A percentile compares a stretch with the other conserved stretches of the same genome.
phyloP scores from a whole-genome alignment of 1,139 yeast genomes.

The Debaryomyces nepalensis region DNA sequence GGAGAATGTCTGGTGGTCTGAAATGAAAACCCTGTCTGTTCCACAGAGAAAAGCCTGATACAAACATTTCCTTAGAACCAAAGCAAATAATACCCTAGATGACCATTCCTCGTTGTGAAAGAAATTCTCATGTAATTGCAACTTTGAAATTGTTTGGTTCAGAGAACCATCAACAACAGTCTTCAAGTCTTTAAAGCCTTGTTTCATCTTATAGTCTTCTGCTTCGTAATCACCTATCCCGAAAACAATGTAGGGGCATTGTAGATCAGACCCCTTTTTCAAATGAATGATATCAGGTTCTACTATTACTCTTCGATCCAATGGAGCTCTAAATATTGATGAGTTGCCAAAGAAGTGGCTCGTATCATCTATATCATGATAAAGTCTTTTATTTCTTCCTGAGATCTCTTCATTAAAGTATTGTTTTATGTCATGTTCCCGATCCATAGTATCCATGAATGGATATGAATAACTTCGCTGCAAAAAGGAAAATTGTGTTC shows the following conservation, averaged over 20 bases:
- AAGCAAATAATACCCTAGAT: constrained; percentile 11
- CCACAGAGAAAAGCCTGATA: constrained; percentile 14
- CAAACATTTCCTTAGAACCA: constrained; percentile 12
- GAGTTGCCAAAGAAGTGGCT: constrained; percentile 1
- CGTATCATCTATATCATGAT: constrained; percentile 1
- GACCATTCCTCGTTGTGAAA: too few relatives aligned
- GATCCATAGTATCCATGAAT: constrained; percentile 5
- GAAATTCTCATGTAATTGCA: background rate
- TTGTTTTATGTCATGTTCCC: constrained; percentile 5
- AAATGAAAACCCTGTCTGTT: constrained; percentile 1
- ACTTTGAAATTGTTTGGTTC: background rate
- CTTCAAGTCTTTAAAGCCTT: constrained; percentile 5
- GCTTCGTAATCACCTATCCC: constrained; percentile 9
- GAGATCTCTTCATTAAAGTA: constrained; percentile 7
- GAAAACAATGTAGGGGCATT: constrained; percentile 4
- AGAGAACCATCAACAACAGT: too few relatives aligned
- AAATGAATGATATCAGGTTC: constrained; percentile 10
- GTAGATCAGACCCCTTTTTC: background rate
- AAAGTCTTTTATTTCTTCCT: background rate
- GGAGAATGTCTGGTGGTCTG: background rate
- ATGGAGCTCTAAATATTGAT: constrained; percentile 3
- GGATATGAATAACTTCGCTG: constrained; percentile 1
- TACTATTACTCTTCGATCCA: constrained; percentile 4
- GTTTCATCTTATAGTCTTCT: background rate
- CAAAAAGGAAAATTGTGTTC: background rate